Evolutionary conservation across 345 rosid species (phyloP), one percentile per base, ranked within the genome.

Genomic region (Euclidium syriacum): DNA sequence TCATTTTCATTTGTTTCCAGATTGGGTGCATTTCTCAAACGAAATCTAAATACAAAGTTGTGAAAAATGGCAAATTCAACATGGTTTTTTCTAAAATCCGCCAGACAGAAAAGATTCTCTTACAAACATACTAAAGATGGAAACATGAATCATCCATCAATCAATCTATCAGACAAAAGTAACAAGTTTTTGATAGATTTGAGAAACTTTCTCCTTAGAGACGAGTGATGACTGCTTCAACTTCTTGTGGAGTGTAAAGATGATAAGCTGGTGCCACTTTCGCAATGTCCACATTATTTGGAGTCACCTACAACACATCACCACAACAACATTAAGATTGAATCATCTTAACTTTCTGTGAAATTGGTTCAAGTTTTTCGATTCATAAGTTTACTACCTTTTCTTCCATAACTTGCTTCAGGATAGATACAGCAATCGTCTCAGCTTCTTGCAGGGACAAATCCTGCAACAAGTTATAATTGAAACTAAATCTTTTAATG

Each of bases 361-460:
- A 2, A n/a, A 14, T 4, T 44, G 3, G n/a, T n/a, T n/a, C 34
- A n/a, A 5, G 2, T 7, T 26, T 42, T 54, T 36, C 34, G 35
- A 10, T 19, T 22, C 34, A 2, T 30, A 14, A 53, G n/a, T 55
- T 42, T 39, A 17, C n/a, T 73, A 88, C 98, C 94, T 87, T 92
- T 39, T 92, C 98, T 71, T 92, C 98, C 98, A 92, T 92, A 15
- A 92, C 98, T 85, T 92, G 98, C 83, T 92, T 92, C 30, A 92
- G 73, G 69, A 92, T 89, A 24, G 96, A 85, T 6, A 92, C 79
- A 15, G 98, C 95, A 39, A 92, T 83, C 1, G 83, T 82, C 78
- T 92, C 98, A 1, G 98, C 98, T 62, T 92, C 98, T 66, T 29
- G 77, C 49, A 92, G 89, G 54, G 95, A 74, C 59, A 89, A 56